A percentile compares a stretch with the other conserved stretches of the same genome.
Evolutionary conservation across 2,329 filamentous ascomycete species (phyloP).

Genomic region (Aspergillus vadensis): DNA sequence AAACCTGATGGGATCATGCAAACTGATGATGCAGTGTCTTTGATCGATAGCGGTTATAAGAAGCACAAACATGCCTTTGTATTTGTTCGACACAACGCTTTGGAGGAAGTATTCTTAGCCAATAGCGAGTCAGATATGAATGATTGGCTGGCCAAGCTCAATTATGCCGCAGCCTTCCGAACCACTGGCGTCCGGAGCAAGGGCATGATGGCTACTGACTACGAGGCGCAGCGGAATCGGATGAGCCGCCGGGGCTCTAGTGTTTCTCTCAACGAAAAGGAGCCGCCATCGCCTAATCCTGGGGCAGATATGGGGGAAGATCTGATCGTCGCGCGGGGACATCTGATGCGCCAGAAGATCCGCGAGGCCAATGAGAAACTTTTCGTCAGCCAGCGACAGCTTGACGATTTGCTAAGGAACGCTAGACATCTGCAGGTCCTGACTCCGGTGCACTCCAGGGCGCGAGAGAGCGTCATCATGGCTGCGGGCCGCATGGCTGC

Average conservation of each 20-base stretch:
- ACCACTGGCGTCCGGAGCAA: constrained; percentile 89
- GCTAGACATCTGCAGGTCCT: constrained; percentile 86
- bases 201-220: constrained; percentile 79
- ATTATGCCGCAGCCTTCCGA: constrained; percentile 92
- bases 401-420: constrained; percentile 83
- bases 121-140: constrained; percentile 91
- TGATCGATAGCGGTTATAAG: constrained; percentile 83
- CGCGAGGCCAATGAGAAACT: constrained; percentile 80
- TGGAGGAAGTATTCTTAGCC: constrained; percentile 88
- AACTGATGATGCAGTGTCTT: constrained; percentile 85
- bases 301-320: constrained; percentile 81
- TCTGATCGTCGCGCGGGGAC: constrained; percentile 76
- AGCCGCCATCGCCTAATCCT: constrained; percentile 72
- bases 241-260: constrained; percentile 67
- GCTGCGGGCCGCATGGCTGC: constrained; percentile 82
- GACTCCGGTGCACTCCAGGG: constrained; percentile 87
- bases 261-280: constrained; percentile 62
- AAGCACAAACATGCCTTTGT: constrained; percentile 93
- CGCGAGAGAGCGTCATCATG: constrained; percentile 80
- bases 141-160: constrained; percentile 94
- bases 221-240: constrained; percentile 70
- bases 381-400: constrained; percentile 68
- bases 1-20: constrained; percentile 94
- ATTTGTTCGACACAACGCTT: constrained; percentile 80
- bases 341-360: constrained; percentile 83